phyloP scores from a whole-genome alignment of 805 yeast species.

The Saccharomycopsis sp. region DNA sequence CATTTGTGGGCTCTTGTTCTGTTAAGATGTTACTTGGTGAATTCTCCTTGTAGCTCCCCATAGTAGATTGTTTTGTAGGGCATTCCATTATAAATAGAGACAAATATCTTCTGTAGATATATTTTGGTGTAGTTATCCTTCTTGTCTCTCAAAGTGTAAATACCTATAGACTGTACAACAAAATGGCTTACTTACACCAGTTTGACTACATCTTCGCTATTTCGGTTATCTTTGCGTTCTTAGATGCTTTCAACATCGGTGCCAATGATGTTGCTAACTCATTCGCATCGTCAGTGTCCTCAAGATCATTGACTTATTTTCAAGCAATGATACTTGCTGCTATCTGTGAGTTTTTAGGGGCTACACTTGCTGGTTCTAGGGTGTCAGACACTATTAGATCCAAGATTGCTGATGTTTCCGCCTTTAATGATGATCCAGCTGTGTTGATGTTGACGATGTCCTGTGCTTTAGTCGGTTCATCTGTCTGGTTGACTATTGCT shows the following conservation, averaged over 20 bases:
- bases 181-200: conserved; percentile 31
- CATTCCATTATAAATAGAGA: too few species aligned
- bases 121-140: too few species aligned
- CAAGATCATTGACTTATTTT: conserved; percentile 61
- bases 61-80: too few species aligned
- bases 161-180: too few species aligned
- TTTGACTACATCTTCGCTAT: conserved; percentile 69
- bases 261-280: conserved; percentile 82
- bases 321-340: conserved; percentile 73
- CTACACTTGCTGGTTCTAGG: conserved; percentile 65
- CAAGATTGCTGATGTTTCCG: conserved; percentile 49
- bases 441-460: conserved; percentile 72
- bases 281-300: conserved; percentile 68
- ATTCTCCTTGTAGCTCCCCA: too few species aligned
- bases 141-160: too few species aligned
- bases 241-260: conserved; percentile 76
- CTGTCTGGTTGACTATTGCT: conserved; percentile 63
- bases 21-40: too few species aligned
- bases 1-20: too few species aligned
- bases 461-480: conserved; percentile 68
- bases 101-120: too few species aligned
- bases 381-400: conserved; percentile 68
- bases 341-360: conserved; percentile 68
- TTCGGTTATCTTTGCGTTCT: conserved; percentile 61
- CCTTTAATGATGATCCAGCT: conserved; percentile 51